phyloP scores from a whole-genome alignment of 2,329 filamentous ascomycete genomes.

The Tolypocladium cylindrosporum region DNA sequence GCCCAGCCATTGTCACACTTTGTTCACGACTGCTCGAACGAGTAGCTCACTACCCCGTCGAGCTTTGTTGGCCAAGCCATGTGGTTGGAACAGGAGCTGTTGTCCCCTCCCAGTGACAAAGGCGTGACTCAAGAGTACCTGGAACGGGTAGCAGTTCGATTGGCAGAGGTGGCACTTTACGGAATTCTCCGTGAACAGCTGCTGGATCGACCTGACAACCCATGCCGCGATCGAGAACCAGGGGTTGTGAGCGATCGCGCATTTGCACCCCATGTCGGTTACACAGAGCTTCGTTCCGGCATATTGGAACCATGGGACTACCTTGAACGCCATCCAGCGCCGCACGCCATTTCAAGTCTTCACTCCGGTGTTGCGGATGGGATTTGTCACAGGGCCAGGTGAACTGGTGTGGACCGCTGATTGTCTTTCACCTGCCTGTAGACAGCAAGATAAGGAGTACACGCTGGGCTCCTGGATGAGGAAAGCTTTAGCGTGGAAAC shows the following conservation, averaged over 20 bases:
- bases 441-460: too few relatives aligned
- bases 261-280: neutral
- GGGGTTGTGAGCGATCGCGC: neutral
- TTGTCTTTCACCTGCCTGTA: neutral
- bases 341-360: neutral
- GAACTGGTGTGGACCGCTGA: neutral
- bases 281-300: neutral
- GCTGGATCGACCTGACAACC: neutral
- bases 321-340: neutral
- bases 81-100: neutral
- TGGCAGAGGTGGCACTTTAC: neutral
- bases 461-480: too few relatives aligned
- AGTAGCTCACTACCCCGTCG: neutral
- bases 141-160: neutral
- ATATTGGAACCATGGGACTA: neutral
- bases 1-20: neutral
- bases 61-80: neutral
- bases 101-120: neutral
- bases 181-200: neutral
- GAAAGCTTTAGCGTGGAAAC: neutral
- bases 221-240: neutral
- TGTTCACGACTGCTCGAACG: neutral
- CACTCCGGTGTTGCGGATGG: neutral
- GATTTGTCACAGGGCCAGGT: too few relatives aligned
- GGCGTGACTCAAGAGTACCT: neutral